phyloP scores from a whole-genome alignment of 352 stramenopile genomes.

The Phytophthora vignae region DNA sequence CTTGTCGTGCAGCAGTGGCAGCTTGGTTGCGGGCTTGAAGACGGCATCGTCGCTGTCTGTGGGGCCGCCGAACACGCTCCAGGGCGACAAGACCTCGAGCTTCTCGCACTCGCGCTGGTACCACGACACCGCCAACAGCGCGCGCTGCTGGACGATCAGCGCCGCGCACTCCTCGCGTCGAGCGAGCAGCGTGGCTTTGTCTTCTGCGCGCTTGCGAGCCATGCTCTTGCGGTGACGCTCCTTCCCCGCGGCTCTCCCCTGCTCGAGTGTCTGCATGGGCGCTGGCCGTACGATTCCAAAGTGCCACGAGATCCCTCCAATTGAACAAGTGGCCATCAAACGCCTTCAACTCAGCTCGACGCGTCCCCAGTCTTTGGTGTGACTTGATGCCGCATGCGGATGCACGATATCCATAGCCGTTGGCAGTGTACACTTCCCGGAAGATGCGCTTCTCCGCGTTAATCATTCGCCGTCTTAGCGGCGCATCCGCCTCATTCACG shows the following conservation, averaged over 20 bases:
- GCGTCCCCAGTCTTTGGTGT: neutral
- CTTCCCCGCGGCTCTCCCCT: constrained; percentile 7
- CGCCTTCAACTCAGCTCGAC: neutral
- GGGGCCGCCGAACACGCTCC: neutral
- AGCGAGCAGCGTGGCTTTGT: constrained; percentile 4
- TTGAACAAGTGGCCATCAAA: neutral
- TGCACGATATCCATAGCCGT: neutral
- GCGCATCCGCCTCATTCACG: neutral
- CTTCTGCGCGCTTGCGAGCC: constrained; percentile 17
- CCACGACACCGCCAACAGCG: constrained; percentile 15
- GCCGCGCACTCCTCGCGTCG: constrained; percentile 7
- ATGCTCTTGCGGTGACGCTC: constrained; percentile 24
- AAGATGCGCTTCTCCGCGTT: neutral
- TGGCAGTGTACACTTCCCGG: constrained; percentile 2
- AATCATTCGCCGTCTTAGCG: neutral
- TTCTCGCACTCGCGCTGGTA: constrained; percentile 1
- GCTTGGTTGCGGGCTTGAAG: neutral
- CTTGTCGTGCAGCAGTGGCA: neutral
- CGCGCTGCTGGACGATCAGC: constrained; percentile 7
- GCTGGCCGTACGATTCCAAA: constrained; percentile 4
- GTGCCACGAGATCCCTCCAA: neutral
- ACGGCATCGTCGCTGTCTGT: neutral
- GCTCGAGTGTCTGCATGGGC: constrained; percentile 18
- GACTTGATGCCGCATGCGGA: neutral
- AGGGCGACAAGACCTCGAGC: neutral